phyloP scores from a whole-genome alignment of 805 yeast species.

The Wickerhamiella galacta region DNA sequence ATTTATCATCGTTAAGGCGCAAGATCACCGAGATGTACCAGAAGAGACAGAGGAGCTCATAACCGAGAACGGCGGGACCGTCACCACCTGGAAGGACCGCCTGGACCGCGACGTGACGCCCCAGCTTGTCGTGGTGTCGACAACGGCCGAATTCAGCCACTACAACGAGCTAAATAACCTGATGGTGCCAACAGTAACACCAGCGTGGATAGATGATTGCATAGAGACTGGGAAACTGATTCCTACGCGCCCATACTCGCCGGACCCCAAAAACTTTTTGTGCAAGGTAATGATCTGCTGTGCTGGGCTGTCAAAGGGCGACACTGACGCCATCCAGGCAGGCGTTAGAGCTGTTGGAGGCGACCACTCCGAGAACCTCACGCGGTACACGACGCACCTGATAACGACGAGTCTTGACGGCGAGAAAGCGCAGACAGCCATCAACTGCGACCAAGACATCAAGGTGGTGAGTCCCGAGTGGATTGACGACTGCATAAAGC shows the following conservation, averaged over 20 bases:
- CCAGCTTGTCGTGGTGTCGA: conserved; percentile 30
- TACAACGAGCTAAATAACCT: conserved; percentile 30
- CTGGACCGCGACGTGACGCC: conserved; percentile 20
- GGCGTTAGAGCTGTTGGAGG: conserved; percentile 70
- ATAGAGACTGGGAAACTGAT: conserved; percentile 26
- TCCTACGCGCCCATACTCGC: conserved; percentile 46
- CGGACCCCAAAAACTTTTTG: conserved; percentile 52
- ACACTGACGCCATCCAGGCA: conserved; percentile 48
- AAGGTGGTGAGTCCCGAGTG: conserved; percentile 56
- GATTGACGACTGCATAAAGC: conserved; percentile 54
- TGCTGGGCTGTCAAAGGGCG: conserved; percentile 40
- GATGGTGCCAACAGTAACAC: conserved; percentile 50
- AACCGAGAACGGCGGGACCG: conserved; percentile 11
- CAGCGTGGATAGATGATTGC: conserved; percentile 43
- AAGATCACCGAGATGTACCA: no score
- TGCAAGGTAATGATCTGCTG: conserved; percentile 45
- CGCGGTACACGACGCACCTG: conserved; percentile 64
- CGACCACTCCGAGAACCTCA: conserved; percentile 40
- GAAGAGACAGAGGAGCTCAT: conserved; percentile 10
- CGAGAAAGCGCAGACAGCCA: conserved; percentile 44
- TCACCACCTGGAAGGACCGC: conserved; percentile 15
- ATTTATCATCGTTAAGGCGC: no score
- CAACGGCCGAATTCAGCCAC: conserved; percentile 35
- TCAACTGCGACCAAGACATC: conserved; percentile 17
- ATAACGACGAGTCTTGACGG: conserved; percentile 37